These are phyloP conservation scores for Leccinum truebloodii DNA, from an alignment of 768 basidiomycete species.

Conservation along the genomic window DNA sequence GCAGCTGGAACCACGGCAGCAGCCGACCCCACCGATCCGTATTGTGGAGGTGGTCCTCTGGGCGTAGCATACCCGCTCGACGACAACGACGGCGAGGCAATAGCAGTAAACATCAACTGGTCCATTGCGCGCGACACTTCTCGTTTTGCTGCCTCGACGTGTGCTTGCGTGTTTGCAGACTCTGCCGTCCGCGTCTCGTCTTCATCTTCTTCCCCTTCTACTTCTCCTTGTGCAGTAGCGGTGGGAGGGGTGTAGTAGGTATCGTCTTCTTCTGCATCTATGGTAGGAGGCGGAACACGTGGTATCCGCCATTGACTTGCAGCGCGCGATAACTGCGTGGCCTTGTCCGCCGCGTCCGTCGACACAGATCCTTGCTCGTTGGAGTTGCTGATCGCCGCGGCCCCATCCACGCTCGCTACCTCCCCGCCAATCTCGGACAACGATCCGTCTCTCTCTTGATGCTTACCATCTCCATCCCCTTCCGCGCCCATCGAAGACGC, in stretches of 20 bases:
- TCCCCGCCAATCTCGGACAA: constrained; percentile 12
- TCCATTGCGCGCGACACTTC: constrained; percentile 69
- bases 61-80: constrained; percentile 21
- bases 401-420: constrained; percentile 2
- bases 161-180: constrained; percentile 50
- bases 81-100: constrained; percentile 14
- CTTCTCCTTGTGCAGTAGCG: not conserved
- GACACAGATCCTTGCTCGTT: constrained; percentile 15
- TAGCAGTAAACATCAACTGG: constrained; percentile 46
- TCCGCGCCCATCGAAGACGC: not conserved
- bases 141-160: constrained; percentile 66
- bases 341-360: not conserved
- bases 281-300: constrained; percentile 41
- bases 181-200: constrained; percentile 29
- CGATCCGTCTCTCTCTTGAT: constrained; percentile 12
- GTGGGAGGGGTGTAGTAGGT: not conserved
- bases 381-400: not conserved
- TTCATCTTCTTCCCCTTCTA: constrained; percentile 20
- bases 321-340: constrained; percentile 13
- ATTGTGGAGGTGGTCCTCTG: constrained; percentile 11
- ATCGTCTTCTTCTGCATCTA: constrained; percentile 28
- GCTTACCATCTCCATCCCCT: constrained; percentile 18
- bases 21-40: constrained; percentile 1
- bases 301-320: constrained; percentile 31
- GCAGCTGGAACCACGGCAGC: not conserved